Base-by-base conservation (phyloP, 192 early-diverging fungal genomes). In the Coemansia biformis region DNA sequence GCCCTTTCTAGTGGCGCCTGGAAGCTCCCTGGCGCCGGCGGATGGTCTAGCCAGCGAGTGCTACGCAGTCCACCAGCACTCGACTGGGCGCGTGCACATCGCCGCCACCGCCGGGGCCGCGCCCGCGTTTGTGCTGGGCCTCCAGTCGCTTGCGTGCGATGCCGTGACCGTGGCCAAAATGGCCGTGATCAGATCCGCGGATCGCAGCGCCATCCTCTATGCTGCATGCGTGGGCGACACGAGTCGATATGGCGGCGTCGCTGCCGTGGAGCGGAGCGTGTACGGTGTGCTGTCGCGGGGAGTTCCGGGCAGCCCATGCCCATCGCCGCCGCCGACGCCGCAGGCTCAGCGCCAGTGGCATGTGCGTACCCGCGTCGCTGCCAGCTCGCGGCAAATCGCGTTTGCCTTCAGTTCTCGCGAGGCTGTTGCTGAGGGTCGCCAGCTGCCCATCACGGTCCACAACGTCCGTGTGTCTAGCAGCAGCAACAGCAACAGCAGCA, bases 181-280 rank as follows among this genome's bases (percentile, higher is more conserved):
- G 69, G 12, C 44, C 5, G 15, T 32, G 11, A 41, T 57, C 28
- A 29, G 22, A 22, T 57, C 62, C 9, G 8, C 57, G 2, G 56
- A 57, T 24, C 54, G 48, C 22, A 49, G 43, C 26, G 52, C 62
- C 2, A 11, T 49, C n/a, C 53, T 73, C 3, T 46, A 61, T 37
- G 57, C 57, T 3, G 42, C 54, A 8, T 73, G 62, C 19, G 35
- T 73, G 4, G 62, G 69, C 29, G 69, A 73, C 26, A 53, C 54
- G 17, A 30, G 48, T 22, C 34, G 46, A 12, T 64, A 49, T 28
- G 53, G 37, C 0, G 48, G 62, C 0, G 42, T 29, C 6, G 39
- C 23, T 9, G 42, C 46, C 3, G 54, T 73, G 1, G 57, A 61
- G 15, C 51, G 57, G 10, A 43, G 50, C 22, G 53, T 73, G 0